phyloP scores from a whole-genome alignment of 2,329 filamentous ascomycete species.

The Clarireedia hainanense region DNA sequence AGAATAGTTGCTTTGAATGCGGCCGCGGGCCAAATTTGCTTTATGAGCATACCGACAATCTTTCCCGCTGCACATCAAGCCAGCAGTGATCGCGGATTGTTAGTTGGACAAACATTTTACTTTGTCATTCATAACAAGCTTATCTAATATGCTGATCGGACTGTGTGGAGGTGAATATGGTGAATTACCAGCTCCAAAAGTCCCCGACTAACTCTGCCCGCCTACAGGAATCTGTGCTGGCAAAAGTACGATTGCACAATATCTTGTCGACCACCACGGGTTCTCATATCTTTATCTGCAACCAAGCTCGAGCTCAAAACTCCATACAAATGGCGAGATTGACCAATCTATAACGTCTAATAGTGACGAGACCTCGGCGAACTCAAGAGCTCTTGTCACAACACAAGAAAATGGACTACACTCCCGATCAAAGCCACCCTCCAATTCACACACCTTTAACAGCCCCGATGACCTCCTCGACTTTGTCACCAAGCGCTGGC shows the following conservation, averaged over 20 bases:
- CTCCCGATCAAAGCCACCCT: conserved; percentile 4
- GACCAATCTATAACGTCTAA: not conserved
- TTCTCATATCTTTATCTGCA: conserved; percentile 67
- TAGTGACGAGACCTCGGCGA: not conserved
- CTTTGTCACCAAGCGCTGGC: conserved; percentile 81
- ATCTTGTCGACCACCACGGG: conserved; percentile 74
- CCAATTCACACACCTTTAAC: conserved; percentile 40
- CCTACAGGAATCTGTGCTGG: conserved; percentile 78
- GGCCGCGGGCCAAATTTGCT: not conserved
- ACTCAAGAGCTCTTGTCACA: not conserved
- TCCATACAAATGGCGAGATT: conserved; percentile 2
- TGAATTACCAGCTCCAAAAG: not conserved
- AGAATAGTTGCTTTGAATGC: not conserved
- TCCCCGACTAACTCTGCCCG: not conserved
- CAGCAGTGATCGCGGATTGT: not conserved
- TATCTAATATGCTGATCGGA: conserved; percentile 59
- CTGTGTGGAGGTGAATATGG: conserved; percentile 57
- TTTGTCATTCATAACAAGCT: not conserved
- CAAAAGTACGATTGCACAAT: conserved; percentile 82
- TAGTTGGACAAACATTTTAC: not conserved
- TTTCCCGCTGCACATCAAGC: not conserved
- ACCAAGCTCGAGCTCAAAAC: not conserved
- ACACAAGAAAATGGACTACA: not conserved
- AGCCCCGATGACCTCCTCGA: conserved; percentile 65
- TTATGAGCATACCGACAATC: not conserved